Evolutionary conservation across 2,329 filamentous ascomycete genomes (phyloP).

Genomic region (Coniochaeta sp.): DNA sequence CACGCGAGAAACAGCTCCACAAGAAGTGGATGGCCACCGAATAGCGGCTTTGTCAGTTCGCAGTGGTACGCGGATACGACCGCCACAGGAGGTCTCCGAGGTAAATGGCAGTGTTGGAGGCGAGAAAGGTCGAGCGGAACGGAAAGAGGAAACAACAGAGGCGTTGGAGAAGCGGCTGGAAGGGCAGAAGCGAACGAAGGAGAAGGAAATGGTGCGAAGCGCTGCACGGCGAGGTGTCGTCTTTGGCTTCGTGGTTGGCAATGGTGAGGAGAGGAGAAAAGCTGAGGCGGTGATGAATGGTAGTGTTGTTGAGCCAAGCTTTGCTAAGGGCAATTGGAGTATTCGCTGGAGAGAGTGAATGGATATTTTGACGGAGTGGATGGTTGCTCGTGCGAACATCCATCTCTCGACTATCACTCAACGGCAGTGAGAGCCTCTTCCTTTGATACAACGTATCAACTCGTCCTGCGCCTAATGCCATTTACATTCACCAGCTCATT

Average conservation of each 20-base stretch:
- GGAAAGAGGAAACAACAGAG: conserved; percentile 41
- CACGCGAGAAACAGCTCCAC: background rate
- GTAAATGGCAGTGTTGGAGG: conserved; percentile 50
- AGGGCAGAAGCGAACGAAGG: conserved; percentile 34
- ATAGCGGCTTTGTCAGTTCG: conserved; percentile 22
- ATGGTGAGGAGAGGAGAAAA: conserved; percentile 25
- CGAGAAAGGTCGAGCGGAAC: conserved; percentile 46
- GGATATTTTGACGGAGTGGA: background rate
- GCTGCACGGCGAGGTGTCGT: conserved; percentile 54
- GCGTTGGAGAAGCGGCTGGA: conserved; percentile 39
- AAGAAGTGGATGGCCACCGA: conserved; percentile 16
- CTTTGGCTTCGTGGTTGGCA: conserved; percentile 35
- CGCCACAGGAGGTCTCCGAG: conserved; percentile 31
- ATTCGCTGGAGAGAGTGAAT: conserved; percentile 19
- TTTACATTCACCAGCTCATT: background rate
- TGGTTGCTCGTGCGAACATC: background rate
- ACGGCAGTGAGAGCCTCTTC: background rate
- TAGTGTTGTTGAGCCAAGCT: conserved; percentile 50
- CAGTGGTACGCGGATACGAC: conserved; percentile 26
- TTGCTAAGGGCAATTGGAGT: conserved; percentile 53
- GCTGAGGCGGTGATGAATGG: conserved; percentile 54
- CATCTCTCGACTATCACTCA: background rate
- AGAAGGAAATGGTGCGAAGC: conserved; percentile 52
- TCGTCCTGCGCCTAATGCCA: background rate
- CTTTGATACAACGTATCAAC: background rate